Percentiles rank a stretch among this genome's conserved stretches.
These are phyloP conservation scores for Pseudonitzschia multiseries DNA, from an alignment of 108 stramenopile species.

Conservation along the genomic window DNA sequence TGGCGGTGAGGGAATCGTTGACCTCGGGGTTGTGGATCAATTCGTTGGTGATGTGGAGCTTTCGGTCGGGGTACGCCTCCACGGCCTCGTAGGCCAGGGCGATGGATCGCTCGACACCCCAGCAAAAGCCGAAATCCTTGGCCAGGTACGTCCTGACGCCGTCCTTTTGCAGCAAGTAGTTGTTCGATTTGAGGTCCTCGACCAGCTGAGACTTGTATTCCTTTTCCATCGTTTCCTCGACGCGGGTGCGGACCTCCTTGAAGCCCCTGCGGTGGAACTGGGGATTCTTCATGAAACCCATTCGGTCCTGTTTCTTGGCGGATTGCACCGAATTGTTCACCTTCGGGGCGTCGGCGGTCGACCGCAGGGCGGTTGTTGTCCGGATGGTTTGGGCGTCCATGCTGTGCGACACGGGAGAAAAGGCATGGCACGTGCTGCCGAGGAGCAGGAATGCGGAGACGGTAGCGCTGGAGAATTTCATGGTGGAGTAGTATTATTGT, in stretches of 20 bases:
- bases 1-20: conserved; percentile 86
- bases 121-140: conserved; percentile 88
- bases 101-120: conserved; percentile 91
- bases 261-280: conserved; percentile 85
- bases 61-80: conserved; percentile 86
- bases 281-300: conserved; percentile 72
- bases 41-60: conserved; percentile 94
- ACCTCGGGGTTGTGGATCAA: conserved; percentile 97
- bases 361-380: conserved; percentile 7
- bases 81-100: conserved; percentile 93
- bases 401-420: conserved; percentile 9
- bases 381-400: neutral
- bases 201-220: conserved; percentile 76
- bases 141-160: conserved; percentile 83
- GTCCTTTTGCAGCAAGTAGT: conserved; percentile 70
- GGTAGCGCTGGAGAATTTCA: conserved; percentile 50
- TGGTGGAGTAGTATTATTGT: conserved; percentile 23
- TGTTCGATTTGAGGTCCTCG: conserved; percentile 68
- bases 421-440: neutral
- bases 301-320: conserved; percentile 69
- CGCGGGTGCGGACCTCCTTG: conserved; percentile 79
- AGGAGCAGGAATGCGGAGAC: conserved; percentile 18
- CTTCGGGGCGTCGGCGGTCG: conserved; percentile 25
- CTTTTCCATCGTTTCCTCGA: conserved; percentile 71
- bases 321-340: conserved; percentile 13